Evolutionary conservation across 2,329 filamentous ascomycete species (phyloP), one percentile per base, ranked within the genome.

Genomic region (Cladosporium halotolerans): DNA sequence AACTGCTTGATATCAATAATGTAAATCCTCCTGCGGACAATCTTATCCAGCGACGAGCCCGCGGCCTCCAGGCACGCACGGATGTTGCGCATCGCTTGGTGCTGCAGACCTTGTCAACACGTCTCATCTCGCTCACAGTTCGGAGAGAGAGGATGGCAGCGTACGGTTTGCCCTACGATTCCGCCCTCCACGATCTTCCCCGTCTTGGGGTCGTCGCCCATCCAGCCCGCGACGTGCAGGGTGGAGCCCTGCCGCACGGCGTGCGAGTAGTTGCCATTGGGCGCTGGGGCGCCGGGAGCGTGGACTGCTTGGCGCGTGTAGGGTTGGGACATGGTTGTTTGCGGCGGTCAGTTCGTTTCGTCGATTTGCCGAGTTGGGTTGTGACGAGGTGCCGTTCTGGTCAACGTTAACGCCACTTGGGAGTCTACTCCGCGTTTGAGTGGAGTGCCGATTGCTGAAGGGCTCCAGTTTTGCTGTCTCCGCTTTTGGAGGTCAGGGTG

Each of bases 91-190:
- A 59, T 58, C 3, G 54, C 54, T 32, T 52, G 57, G 10, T 61
- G 54, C 54, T 60, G 32, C 14, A 9, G 19, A 16, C 31, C 2
- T 19, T 6, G 18, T 23, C 9, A 19, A 33, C 33, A 10, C 14
- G 14, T 14, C n/a, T 33, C 10, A 23, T 7, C 34, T 39, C 48
- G 16, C 16, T 16, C 16, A 16, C 16, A 16, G 16, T 16, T 16
- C 16, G 16, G 16, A 16, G 16, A 23, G 7, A 7, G 23, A 28
- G 23, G 23, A 5, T 28, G 23, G n/a, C 8, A 57, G 83, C 66
- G 18, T 50, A 61, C 56, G 3, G 55, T 57, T 42, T 60, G 57
- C 10, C 56, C 53, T 23, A 44, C 52, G 38, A 58, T 55, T 14
- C 59, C 58, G 4, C 60, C 60, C 9, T 56, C 42, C 9, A 60